Base-by-base conservation (phyloP, 345 rosid genomes). In the Lepidium africanum region DNA sequence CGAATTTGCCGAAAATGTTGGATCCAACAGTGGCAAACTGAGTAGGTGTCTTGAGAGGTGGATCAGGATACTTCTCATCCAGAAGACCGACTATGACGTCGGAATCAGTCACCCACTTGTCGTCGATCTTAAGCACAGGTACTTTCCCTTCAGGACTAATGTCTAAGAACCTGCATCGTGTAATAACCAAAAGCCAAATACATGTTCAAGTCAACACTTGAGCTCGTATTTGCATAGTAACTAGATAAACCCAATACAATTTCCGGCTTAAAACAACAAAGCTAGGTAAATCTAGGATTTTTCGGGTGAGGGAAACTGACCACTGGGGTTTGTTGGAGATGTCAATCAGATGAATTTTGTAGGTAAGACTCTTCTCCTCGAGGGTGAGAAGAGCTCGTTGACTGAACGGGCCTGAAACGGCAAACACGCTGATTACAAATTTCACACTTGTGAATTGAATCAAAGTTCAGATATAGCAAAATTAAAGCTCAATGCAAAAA, bases 11-110 rank as follows among this genome's bases (percentile, higher is more conserved):
- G 56, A 91, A 86, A 60, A 95, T 80, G 49, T 86, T 86, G 23
- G 92, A 84, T 71, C 97, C 98, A 45, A 83, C 87, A 42, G 92
- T 66, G 75, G 88, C 85, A 69, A 87, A 71, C 36, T 83, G 79
- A 51, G 89, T 70, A 62, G 96, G 92, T 23, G 91, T 72, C 46
- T 69, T 77, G 13, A 89, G 90, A 51, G 96, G 63, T 30, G 86
- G 92, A 40, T 84, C 88, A n/a, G 96, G 97, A 52, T 76, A 83
- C 69, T 87, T 95, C 81, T 91, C 90, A 64, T 95, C 96, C 37
- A 95, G 67, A 37, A 91, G 75, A 23, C 80, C 85, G 71, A 83
- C 94, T 67, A 91, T 85, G 55, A 89, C 82, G 74, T 91, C 96
- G 36, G 99, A 91, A 60, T 91, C 98, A 65, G 89, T 2, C 46